These are phyloP conservation scores for Trichoderma semiorbis DNA, from an alignment of 2,329 filamentous ascomycete genomes.

Conservation along the genomic window DNA sequence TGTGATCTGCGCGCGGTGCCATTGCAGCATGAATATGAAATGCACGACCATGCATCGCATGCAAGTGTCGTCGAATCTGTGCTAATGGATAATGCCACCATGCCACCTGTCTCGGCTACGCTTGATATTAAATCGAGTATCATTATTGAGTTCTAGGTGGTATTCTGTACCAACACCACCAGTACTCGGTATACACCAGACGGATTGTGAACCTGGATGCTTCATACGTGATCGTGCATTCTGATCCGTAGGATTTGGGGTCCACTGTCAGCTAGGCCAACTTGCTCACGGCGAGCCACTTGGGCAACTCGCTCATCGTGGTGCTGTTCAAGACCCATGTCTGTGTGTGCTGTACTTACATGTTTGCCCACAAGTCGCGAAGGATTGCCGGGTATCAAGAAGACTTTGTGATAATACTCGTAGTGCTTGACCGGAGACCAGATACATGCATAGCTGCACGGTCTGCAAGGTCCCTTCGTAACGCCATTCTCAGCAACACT, in stretches of 20 bases:
- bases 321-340: background rate
- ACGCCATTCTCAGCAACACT: constrained; percentile 1
- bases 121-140: background rate
- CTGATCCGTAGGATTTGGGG: background rate
- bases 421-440: background rate
- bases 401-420: background rate
- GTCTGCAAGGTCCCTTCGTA: background rate
- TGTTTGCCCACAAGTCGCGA: background rate
- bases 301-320: background rate
- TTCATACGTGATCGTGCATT: background rate
- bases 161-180: background rate
- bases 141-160: background rate
- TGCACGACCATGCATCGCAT: background rate
- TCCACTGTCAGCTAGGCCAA: background rate
- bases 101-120: background rate
- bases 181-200: background rate
- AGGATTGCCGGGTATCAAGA: background rate
- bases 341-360: background rate
- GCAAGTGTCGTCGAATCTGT: background rate
- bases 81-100: background rate
- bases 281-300: background rate
- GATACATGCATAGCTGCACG: background rate
- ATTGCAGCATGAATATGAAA: background rate
- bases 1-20: background rate
- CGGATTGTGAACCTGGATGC: background rate